Percentiles rank a stretch among this genome's conserved stretches.
Conservation (phyloP, 2,329 filamentous ascomycete genomes). For the Lachnellula suecica region DNA sequence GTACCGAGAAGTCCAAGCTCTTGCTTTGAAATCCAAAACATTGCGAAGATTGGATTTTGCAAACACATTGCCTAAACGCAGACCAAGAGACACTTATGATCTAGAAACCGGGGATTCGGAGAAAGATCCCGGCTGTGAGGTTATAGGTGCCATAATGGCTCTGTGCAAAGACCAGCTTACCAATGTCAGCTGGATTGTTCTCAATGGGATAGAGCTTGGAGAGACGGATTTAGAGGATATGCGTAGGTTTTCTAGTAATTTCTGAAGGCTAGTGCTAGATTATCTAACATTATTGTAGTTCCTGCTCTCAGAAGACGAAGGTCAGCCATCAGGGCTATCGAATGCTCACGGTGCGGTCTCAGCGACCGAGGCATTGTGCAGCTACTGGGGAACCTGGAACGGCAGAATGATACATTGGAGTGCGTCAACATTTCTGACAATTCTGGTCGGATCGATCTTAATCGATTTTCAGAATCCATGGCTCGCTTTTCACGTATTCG, state of each 20-base stretch:
- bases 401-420: slow-evolving; percentile 67
- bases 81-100: slow-evolving; percentile 41
- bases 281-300: slow-evolving; percentile 41
- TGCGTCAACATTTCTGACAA: slow-evolving; percentile 67
- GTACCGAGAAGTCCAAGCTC: slow-evolving; percentile 66
- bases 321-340: slow-evolving; percentile 66
- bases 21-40: slow-evolving; percentile 64
- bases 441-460: slow-evolving; percentile 61
- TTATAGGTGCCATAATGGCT: slow-evolving; percentile 68
- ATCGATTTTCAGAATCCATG: slow-evolving; percentile 65
- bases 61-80: slow-evolving; percentile 55
- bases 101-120: slow-evolving; percentile 43
- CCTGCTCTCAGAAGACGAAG: slow-evolving; percentile 65
- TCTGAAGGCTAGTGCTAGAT: neutral
- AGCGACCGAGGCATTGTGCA: slow-evolving; percentile 59
- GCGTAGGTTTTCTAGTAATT: slow-evolving; percentile 1
- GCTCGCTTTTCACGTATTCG: slow-evolving; percentile 65
- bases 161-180: slow-evolving; percentile 66
- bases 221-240: slow-evolving; percentile 66
- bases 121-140: slow-evolving; percentile 64
- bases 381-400: slow-evolving; percentile 61
- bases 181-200: slow-evolving; percentile 68
- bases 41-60: slow-evolving; percentile 66
- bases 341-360: slow-evolving; percentile 63
- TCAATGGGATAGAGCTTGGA: slow-evolving; percentile 68